These are phyloP conservation scores for Pogostemon cablin DNA, from an alignment of 257 asterid species.

Conservation along the genomic window DNA sequence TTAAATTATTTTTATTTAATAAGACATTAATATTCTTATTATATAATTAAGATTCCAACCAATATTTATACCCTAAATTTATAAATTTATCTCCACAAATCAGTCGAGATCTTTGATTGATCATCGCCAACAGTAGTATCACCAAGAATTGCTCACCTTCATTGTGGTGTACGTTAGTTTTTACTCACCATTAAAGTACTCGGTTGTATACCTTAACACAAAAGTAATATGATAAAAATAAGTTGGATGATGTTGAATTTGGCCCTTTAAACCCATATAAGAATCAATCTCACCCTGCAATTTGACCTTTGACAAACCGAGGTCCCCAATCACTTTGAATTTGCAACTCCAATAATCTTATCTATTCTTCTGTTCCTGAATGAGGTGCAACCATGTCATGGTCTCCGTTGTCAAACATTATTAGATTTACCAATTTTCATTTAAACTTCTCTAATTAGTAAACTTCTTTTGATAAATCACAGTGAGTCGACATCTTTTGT, in stretches of 20 bases:
- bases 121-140: background rate
- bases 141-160: background rate
- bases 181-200: background rate
- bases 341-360: background rate
- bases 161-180: background rate
- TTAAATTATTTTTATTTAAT: too few species aligned
- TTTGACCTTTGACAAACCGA: constrained; percentile 15
- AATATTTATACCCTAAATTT: too few species aligned
- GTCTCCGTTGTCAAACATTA: background rate
- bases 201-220: background rate
- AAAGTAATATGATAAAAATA: too few species aligned
- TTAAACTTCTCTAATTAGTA: background rate
- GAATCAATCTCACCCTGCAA: constrained; percentile 20
- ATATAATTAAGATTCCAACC: too few species aligned
- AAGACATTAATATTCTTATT: too few species aligned
- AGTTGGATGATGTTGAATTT: too few species aligned
- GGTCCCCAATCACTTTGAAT: constrained; percentile 17
- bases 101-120: too few species aligned
- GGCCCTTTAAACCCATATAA: too few species aligned
- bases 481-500: background rate
- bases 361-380: constrained; percentile 2
- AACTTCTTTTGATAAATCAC: background rate
- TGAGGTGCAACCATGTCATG: constrained; percentile 2
- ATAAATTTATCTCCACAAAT: too few species aligned
- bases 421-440: background rate